These are phyloP conservation scores for Gnaphalium uliginosum DNA, from an alignment of 129 eudicot species.

Conservation along the genomic window DNA sequence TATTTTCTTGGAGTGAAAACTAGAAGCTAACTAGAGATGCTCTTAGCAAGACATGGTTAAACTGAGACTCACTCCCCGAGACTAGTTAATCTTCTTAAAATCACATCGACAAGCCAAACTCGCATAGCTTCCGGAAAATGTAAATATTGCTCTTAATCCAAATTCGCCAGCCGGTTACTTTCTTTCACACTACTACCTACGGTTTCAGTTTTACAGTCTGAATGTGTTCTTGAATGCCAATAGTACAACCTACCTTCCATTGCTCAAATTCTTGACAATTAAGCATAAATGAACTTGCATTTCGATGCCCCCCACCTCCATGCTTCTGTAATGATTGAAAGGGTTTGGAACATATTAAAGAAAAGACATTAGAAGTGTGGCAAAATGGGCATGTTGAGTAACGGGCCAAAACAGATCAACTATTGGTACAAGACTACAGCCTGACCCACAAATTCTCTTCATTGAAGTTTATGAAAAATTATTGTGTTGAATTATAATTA, in stretches of 20 bases:
- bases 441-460: not conserved
- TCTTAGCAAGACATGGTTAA: too few species aligned
- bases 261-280: conserved; percentile 49
- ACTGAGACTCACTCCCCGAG: too few species aligned
- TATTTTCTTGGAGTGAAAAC: too few species aligned
- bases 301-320: conserved; percentile 94
- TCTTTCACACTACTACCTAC: not conserved
- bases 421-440: not conserved
- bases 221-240: not conserved
- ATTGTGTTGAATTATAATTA: too few species aligned
- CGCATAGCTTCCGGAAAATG: too few species aligned
- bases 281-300: conserved; percentile 87
- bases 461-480: too few species aligned
- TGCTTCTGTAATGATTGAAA: conserved; percentile 42
- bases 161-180: too few species aligned
- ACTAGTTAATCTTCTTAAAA: too few species aligned
- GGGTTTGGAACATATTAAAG: not conserved
- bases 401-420: not conserved
- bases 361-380: not conserved
- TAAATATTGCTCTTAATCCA: too few species aligned
- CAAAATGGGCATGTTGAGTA: not conserved
- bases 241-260: conserved; percentile 52
- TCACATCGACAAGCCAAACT: too few species aligned
- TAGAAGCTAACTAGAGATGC: too few species aligned
- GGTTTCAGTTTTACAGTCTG: conserved; percentile 1